Conservation (phyloP, 1,284 basidiomycete genomes). For the Takashimella tepidaria region DNA sequence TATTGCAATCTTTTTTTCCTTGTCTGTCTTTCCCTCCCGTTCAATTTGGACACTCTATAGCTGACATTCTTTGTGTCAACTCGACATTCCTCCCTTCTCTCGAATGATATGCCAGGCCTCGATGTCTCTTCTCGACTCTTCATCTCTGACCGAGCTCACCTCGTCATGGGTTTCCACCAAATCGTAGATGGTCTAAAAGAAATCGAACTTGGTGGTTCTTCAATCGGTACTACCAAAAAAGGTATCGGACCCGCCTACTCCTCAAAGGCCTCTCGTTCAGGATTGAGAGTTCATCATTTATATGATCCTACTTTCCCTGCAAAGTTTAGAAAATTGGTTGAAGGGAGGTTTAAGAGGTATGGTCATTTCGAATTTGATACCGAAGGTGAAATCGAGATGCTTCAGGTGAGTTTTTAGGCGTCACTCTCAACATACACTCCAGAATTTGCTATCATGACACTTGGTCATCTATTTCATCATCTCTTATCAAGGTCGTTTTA, state of each 20-base stretch:
- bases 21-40: too few relatives aligned
- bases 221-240: conserved; percentile 95
- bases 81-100: background rate
- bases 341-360: conserved; percentile 96
- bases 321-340: conserved; percentile 94
- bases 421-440: too few relatives aligned
- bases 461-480: too few relatives aligned
- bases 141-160: conserved; percentile 90
- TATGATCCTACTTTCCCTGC: conserved; percentile 84
- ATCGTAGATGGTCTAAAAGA: conserved; percentile 99
- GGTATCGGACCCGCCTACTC: conserved; percentile 99
- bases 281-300: conserved; percentile 91
- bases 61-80: too few relatives aligned
- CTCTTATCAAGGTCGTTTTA: too few relatives aligned
- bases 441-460: too few relatives aligned
- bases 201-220: conserved; percentile 87
- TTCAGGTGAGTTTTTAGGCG: conserved; percentile 74
- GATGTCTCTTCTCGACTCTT: conserved; percentile 81
- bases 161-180: conserved; percentile 99
- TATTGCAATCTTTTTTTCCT: background rate
- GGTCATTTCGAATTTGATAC: conserved; percentile 98
- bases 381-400: conserved; percentile 88
- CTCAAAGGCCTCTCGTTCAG: conserved; percentile 92
- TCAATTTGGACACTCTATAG: too few relatives aligned
- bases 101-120: conserved; percentile 58